Evolutionary conservation across 2,329 filamentous ascomycete species (phyloP).

Genomic region (Apiospora saccharicola): DNA sequence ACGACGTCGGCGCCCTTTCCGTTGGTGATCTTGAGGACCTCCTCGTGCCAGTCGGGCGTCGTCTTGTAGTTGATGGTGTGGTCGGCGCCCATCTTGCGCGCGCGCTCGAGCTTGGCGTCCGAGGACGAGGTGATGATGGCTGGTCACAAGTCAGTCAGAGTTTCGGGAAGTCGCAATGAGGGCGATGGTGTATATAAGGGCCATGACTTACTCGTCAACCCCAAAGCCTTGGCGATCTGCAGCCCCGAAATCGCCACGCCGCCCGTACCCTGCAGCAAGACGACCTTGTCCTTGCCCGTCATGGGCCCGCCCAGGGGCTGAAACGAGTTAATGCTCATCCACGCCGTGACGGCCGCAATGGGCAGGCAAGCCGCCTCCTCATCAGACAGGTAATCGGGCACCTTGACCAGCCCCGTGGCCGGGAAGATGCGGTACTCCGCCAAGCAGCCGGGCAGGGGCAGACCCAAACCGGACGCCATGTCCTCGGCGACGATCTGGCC

Average conservation of each 20-base stretch:
- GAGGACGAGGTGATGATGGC: conserved; percentile 46
- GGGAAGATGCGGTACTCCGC: conserved; percentile 67
- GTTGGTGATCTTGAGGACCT: conserved; percentile 54
- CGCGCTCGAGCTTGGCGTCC: conserved; percentile 57
- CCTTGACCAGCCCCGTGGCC: conserved; percentile 60
- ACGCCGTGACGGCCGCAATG: conserved; percentile 69
- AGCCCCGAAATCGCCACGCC: conserved; percentile 60
- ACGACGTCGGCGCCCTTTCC: conserved; percentile 60
- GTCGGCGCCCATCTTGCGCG: conserved; percentile 59
- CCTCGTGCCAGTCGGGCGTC: conserved; percentile 58
- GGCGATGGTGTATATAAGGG: neutral
- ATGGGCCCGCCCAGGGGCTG: conserved; percentile 57
- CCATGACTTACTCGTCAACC: conserved; percentile 51
- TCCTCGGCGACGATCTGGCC: conserved; percentile 66
- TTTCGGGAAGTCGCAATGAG: neutral
- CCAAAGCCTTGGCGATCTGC: conserved; percentile 61
- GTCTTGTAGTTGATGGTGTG: conserved; percentile 62
- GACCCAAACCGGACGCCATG: conserved; percentile 65
- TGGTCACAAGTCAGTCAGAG: neutral
- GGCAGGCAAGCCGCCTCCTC: conserved; percentile 68
- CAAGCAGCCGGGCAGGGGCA: conserved; percentile 65
- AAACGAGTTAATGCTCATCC: conserved; percentile 70
- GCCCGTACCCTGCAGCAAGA: conserved; percentile 63
- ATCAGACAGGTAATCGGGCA: conserved; percentile 63
- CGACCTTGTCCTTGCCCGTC: conserved; percentile 52